Evolutionary conservation across 169 alveolate genomes (phyloP), one percentile per base, ranked within the genome.

Genomic region (Theileria annulata): DNA sequence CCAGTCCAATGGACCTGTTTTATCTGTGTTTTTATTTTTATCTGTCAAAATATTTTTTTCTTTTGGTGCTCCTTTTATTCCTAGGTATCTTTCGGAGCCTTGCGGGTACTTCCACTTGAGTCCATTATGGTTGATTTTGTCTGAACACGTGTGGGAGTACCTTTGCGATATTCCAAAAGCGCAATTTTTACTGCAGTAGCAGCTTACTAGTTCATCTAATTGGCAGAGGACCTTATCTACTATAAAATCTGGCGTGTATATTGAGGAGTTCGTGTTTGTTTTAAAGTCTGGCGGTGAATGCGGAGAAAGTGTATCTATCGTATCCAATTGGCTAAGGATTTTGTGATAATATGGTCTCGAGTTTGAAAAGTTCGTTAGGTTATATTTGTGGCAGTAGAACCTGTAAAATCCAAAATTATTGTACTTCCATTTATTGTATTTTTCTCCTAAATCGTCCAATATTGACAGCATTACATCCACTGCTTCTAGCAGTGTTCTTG

Each of bases 381-480:
- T 82, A 30, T 72, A 82, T 75, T 75, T 82, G 80, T 82, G 89
- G 79, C 89, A 82, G 31, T 82, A 82, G 35, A 75, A 82, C 19
- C 89, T 28, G 64, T 71, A 77, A 9, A 82, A 28, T 10, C 89
- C 89, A 47, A 63, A 63, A 25, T 81, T 28, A 47, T 75, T 25
- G 54, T 75, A 76, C 81, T 82, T 82, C 89, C 89, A 82, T 10
- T 79, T 72, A 13, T 74, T 80, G 72, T 75, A 82, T 15, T 79
- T 42, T 30, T 58, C 60, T 13, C 89, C 89, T 42, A 82, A 71
- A 21, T 72, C 79, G 37, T 72, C 62, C 58, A 72, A 31, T n/a
- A 72, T 58, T 13, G 25, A 17, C 49, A 72, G 25, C 79, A 72
- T 72, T 5, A 17, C 1, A 33, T 72, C 79, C 62, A 58, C 62